phyloP scores from a whole-genome alignment of 164 flowering plant species.

The Vitis rupestris region DNA sequence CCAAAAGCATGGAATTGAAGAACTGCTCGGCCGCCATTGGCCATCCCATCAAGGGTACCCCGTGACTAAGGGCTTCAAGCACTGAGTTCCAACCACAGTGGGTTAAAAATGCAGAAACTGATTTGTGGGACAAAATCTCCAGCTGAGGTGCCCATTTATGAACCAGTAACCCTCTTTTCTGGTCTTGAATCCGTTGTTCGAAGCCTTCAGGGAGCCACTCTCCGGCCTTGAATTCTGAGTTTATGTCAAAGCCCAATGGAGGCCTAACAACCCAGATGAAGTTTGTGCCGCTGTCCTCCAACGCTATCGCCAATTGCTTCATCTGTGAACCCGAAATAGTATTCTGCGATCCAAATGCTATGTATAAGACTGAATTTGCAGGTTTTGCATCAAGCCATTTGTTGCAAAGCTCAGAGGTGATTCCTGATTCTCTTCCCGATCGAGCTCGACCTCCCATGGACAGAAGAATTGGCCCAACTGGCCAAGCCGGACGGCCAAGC shows the following conservation, averaged over 20 bases:
- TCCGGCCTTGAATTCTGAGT: conserved; percentile 7
- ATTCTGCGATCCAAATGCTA: conserved; percentile 61
- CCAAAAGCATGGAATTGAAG: conserved; percentile 42
- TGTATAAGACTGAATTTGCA: conserved; percentile 43
- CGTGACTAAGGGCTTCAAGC: conserved; percentile 41
- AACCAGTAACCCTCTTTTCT: conserved; percentile 36
- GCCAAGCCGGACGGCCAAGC: conserved; percentile 29
- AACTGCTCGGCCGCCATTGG: conserved; percentile 58
- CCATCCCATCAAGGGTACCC: conserved; percentile 57
- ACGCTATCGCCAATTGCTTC: conserved; percentile 53
- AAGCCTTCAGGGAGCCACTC: conserved; percentile 45
- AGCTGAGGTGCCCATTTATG: conserved; percentile 56
- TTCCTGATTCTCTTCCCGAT: conserved; percentile 14
- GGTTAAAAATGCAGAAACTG: conserved; percentile 34
- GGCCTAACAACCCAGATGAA: conserved; percentile 52
- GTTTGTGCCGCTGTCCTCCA: conserved; percentile 40
- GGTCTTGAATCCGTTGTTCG: conserved; percentile 12
- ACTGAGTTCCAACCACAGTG: conserved; percentile 70
- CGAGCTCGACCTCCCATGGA: conserved; percentile 6
- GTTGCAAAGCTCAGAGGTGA: conserved; percentile 12
- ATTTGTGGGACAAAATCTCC: conserved; percentile 40
- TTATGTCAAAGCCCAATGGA: conserved; percentile 35
- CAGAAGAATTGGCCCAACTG: conserved; percentile 43
- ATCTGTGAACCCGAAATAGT: conserved; percentile 45
- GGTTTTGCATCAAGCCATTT: conserved; percentile 49